phyloP scores from a whole-genome alignment of 2,329 filamentous ascomycete genomes.

The Nothophoma quercina region DNA sequence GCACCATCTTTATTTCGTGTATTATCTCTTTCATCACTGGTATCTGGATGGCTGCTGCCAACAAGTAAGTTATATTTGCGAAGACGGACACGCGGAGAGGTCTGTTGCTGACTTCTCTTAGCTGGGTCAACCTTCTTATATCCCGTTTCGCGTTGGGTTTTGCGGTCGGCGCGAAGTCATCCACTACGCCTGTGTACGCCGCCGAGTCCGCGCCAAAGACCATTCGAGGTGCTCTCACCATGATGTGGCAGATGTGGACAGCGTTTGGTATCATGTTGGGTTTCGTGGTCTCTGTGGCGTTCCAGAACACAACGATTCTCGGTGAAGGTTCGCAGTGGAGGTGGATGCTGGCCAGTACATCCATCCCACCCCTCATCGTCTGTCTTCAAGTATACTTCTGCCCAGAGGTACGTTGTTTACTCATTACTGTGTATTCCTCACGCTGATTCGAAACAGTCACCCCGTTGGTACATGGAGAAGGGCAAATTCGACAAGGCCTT shows the following conservation, averaged over 20 bases:
- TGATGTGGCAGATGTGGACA: conserved; percentile 61
- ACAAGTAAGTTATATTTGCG: conserved; percentile 25
- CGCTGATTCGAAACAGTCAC: too few relatives aligned
- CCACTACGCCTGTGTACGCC: conserved; percentile 57
- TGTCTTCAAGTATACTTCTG: conserved; percentile 43
- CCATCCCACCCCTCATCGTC: conserved; percentile 41
- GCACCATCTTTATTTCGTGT: conserved; percentile 45
- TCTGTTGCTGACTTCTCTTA: conserved; percentile 24
- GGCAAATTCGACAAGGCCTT: conserved; percentile 45
- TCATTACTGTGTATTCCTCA: too few relatives aligned
- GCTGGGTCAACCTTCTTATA: conserved; percentile 43
- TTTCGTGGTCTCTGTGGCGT: conserved; percentile 41
- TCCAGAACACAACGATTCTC: conserved; percentile 36
- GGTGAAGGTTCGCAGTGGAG: conserved; percentile 40
- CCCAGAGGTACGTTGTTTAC: conserved; percentile 32
- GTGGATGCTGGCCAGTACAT: conserved; percentile 44
- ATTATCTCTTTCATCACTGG: conserved; percentile 44
- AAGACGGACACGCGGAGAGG: background rate
- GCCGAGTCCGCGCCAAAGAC: conserved; percentile 58
- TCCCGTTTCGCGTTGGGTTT: conserved; percentile 44
- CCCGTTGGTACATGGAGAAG: conserved; percentile 42
- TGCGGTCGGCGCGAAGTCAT: conserved; percentile 43
- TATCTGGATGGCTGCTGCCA: conserved; percentile 42
- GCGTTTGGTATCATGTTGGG: conserved; percentile 46
- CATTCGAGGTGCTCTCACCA: conserved; percentile 59